These are phyloP conservation scores for Trametes versicolor DNA, from an alignment of 1,284 basidiomycete species.

Conservation along the genomic window DNA sequence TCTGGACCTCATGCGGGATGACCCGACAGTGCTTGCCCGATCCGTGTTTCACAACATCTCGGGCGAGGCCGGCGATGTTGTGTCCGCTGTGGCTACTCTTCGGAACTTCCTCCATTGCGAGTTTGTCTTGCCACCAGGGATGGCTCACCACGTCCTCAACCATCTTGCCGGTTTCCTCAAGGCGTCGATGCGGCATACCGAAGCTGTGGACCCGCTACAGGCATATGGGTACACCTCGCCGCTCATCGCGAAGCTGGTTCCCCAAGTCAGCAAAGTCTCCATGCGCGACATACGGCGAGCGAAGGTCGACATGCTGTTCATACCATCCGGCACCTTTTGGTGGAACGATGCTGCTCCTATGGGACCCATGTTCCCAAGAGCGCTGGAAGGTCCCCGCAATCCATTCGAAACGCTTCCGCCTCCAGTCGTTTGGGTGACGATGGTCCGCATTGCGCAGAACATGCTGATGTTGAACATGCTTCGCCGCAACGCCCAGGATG, in stretches of 20 bases:
- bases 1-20: slow-evolving; percentile 80
- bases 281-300: slow-evolving; percentile 79
- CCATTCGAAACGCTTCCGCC: slow-evolving; percentile 59
- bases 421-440: slow-evolving; percentile 63
- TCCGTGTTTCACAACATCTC: slow-evolving; percentile 70
- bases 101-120: slow-evolving; percentile 65
- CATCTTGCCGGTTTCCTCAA: slow-evolving; percentile 78
- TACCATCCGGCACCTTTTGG: slow-evolving; percentile 77
- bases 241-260: slow-evolving; percentile 64
- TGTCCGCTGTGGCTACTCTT: slow-evolving; percentile 58
- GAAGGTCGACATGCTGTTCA: slow-evolving; percentile 76
- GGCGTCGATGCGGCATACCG: slow-evolving; percentile 56
- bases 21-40: slow-evolving; percentile 71
- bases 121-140: slow-evolving; percentile 65
- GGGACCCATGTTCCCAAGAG: slow-evolving; percentile 68
- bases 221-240: slow-evolving; percentile 67
- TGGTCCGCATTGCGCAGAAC: slow-evolving; percentile 79
- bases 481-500: slow-evolving; percentile 74
- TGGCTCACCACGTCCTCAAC: slow-evolving; percentile 76
- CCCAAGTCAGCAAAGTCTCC: slow-evolving; percentile 77
- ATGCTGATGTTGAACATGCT: slow-evolving; percentile 73
- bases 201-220: slow-evolving; percentile 53
- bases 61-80: slow-evolving; percentile 57
- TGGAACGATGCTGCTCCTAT: slow-evolving; percentile 61
- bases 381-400: slow-evolving; percentile 48